A percentile compares a stretch with the other conserved stretches of the same genome.
Evolutionary conservation across 2,329 filamentous ascomycete species (phyloP).

Genomic region (Talaromyces sp.): DNA sequence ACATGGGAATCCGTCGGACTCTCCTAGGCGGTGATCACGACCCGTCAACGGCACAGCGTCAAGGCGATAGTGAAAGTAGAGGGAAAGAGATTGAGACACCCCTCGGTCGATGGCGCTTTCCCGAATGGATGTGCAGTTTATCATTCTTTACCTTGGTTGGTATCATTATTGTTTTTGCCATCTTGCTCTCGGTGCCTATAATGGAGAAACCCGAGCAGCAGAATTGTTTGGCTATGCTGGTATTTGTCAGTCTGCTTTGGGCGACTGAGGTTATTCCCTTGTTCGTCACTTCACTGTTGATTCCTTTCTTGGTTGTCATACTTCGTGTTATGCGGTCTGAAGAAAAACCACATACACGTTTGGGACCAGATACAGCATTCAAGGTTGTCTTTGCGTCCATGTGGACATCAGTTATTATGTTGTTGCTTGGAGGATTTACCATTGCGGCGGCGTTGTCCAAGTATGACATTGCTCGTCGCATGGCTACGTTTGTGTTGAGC

Average conservation of each 20-base stretch:
- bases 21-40: slow-evolving; percentile 73
- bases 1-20: slow-evolving; percentile 73
- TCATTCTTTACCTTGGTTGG: slow-evolving; percentile 73
- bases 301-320: slow-evolving; percentile 88
- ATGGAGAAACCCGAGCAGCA: slow-evolving; percentile 88
- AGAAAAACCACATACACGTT: slow-evolving; percentile 63
- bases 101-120: slow-evolving; percentile 70
- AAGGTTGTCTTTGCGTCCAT: slow-evolving; percentile 86
- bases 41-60: slow-evolving; percentile 65
- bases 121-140: slow-evolving; percentile 77
- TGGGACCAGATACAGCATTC: slow-evolving; percentile 77
- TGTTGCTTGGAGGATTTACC: slow-evolving; percentile 91
- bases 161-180: slow-evolving; percentile 69
- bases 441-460: slow-evolving; percentile 93
- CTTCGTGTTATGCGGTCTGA: slow-evolving; percentile 80
- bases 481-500: slow-evolving; percentile 92
- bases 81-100: slow-evolving; percentile 74
- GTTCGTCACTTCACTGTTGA: slow-evolving; percentile 90
- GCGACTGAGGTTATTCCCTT: slow-evolving; percentile 96
- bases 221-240: slow-evolving; percentile 88
- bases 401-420: slow-evolving; percentile 99
- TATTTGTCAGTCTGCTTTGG: slow-evolving; percentile 93
- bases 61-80: slow-evolving; percentile 73
- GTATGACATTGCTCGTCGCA: slow-evolving; percentile 95
- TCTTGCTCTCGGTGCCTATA: slow-evolving; percentile 72